A percentile compares a stretch with the other conserved stretches of the same genome.
Conservation (phyloP, 345 rosid species). For the Anastatica hierochuntica region DNA sequence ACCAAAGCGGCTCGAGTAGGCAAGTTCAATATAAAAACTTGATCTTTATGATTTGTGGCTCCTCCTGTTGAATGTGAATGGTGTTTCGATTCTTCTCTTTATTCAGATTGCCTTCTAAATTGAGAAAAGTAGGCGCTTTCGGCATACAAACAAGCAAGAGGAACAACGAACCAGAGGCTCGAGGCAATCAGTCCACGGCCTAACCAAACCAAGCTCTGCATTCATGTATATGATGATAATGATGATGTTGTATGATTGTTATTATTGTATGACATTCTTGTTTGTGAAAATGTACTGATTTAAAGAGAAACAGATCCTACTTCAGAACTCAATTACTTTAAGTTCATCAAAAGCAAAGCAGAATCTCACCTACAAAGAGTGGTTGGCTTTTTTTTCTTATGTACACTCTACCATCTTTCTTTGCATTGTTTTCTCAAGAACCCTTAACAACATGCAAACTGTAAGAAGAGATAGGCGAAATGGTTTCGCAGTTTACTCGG, state of each 20-base stretch:
- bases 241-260: slow-evolving; percentile 20
- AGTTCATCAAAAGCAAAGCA: slow-evolving; percentile 1
- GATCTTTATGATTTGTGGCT: neutral
- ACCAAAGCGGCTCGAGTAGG: slow-evolving; percentile 37
- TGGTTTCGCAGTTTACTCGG: slow-evolving; percentile 27
- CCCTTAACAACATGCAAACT: neutral
- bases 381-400: neutral
- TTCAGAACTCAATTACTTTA: neutral
- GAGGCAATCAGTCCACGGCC: neutral
- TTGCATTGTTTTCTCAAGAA: slow-evolving; percentile 6
- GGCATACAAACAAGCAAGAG: slow-evolving; percentile 34
- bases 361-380: slow-evolving; percentile 3
- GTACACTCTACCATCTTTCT: slow-evolving; percentile 3
- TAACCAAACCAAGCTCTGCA: neutral
- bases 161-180: slow-evolving; percentile 4
- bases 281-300: neutral
- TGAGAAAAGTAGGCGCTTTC: slow-evolving; percentile 32
- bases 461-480: slow-evolving; percentile 5
- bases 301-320: neutral
- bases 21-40: slow-evolving; percentile 17
- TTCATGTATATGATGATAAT: slow-evolving; percentile 10
- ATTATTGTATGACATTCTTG: slow-evolving; percentile 10
- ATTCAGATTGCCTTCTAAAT: slow-evolving; percentile 36
- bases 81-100: slow-evolving; percentile 12
- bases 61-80: slow-evolving; percentile 1